phyloP scores from a whole-genome alignment of 345 rosid genomes.

The Populus simonii region DNA sequence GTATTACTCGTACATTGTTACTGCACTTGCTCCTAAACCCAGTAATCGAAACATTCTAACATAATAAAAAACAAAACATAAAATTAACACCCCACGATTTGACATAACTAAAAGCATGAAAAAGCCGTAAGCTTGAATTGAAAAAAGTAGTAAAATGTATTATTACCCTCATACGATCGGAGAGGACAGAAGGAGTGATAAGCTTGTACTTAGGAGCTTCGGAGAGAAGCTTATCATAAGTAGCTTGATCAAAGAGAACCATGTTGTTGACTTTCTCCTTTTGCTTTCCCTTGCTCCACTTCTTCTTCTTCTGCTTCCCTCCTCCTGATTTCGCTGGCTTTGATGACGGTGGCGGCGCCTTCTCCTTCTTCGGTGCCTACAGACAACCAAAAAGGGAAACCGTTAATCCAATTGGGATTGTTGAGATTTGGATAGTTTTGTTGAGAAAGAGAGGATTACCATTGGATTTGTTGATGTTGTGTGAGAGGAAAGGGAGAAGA shows the following conservation, averaged over 20 bases:
- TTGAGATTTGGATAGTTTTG: background rate
- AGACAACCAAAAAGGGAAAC: background rate
- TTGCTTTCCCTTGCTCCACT: conserved; percentile 38
- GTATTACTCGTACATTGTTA: background rate
- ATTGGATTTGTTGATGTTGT: background rate
- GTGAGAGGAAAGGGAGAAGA: background rate
- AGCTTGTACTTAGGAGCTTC: conserved; percentile 35
- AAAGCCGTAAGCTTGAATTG: background rate
- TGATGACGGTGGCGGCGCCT: conserved; percentile 51
- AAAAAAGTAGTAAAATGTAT: background rate
- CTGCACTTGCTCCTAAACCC: background rate
- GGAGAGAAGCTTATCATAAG: conserved; percentile 31
- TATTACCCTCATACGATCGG: conserved; percentile 30
- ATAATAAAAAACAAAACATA: background rate
- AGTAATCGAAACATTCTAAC: background rate
- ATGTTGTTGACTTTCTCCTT: conserved; percentile 38
- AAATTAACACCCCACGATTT: background rate
- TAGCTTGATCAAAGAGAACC: conserved; percentile 30
- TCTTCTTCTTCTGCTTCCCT: conserved; percentile 57
- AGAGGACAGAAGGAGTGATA: conserved; percentile 31
- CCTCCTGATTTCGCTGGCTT: conserved; percentile 58
- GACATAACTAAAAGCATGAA: background rate
- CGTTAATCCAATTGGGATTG: background rate
- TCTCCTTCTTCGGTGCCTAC: conserved; percentile 55
- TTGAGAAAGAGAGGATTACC: background rate